These are phyloP conservation scores for Ceriops zippeliana DNA, from an alignment of 345 rosid genomes.

Conservation along the genomic window DNA sequence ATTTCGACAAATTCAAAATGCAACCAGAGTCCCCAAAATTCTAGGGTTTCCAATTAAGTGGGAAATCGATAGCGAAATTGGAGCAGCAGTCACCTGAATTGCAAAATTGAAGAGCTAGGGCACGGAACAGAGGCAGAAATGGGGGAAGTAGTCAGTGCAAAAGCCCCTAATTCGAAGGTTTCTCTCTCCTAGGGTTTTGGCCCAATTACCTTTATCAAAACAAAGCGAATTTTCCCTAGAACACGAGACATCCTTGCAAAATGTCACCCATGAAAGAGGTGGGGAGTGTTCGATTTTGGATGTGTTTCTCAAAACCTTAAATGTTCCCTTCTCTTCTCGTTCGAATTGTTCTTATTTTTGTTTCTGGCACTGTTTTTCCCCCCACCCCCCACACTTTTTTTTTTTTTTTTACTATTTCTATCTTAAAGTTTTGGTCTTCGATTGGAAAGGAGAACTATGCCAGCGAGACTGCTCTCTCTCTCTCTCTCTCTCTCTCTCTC, in stretches of 20 bases:
- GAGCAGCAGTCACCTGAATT: constrained; percentile 1
- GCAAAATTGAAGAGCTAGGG: constrained; percentile 3
- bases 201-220: background rate
- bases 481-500: too few relatives aligned
- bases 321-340: too few relatives aligned
- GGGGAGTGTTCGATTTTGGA: too few relatives aligned
- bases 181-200: constrained; percentile 3
- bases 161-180: too few relatives aligned
- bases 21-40: background rate
- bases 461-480: too few relatives aligned
- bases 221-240: background rate
- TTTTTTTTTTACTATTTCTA: too few relatives aligned
- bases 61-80: background rate
- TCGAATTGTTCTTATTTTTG: too few relatives aligned
- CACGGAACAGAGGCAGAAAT: background rate
- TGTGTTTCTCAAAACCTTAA: too few relatives aligned
- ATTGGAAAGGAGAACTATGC: too few relatives aligned
- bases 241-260: background rate
- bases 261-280: background rate
- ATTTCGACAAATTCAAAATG: background rate
- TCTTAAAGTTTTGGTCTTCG: too few relatives aligned
- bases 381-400: too few relatives aligned
- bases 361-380: too few relatives aligned
- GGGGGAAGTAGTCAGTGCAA: background rate
- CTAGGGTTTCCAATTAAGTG: background rate